Evolutionary conservation across 2,329 filamentous ascomycete species (phyloP).

Genomic region (Aspergillus phoenicis): DNA sequence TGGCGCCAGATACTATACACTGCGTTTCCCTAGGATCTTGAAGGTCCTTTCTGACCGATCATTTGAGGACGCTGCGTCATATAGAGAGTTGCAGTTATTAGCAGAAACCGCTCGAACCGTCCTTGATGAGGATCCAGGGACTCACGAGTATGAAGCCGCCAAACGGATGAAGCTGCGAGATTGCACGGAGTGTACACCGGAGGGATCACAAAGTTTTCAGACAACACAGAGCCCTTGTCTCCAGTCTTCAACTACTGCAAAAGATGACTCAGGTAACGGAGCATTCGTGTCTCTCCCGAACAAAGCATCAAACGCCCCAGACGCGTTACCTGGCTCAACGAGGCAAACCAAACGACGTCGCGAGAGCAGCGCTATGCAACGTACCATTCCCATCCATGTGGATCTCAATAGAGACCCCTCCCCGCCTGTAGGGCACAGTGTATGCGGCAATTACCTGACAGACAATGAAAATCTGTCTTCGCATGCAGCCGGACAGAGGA

Average conservation of each 20-base stretch:
- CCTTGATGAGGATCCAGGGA: conserved; percentile 56
- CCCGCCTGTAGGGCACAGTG: background rate
- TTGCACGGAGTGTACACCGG: conserved; percentile 21
- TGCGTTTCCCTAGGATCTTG: conserved; percentile 73
- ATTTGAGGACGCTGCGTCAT: conserved; percentile 68
- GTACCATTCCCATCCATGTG: conserved; percentile 23
- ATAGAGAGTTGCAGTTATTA: conserved; percentile 68
- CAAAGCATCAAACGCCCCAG: background rate
- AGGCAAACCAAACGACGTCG: background rate
- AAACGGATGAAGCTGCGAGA: conserved; percentile 61
- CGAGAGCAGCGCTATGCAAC: background rate
- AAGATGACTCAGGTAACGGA: background rate
- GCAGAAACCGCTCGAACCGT: conserved; percentile 60
- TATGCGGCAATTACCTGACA: conserved; percentile 16
- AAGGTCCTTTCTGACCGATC: conserved; percentile 78
- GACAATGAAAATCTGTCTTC: conserved; percentile 29
- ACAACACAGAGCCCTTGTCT: conserved; percentile 25
- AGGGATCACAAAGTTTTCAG: conserved; percentile 28
- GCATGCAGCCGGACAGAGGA: conserved; percentile 15
- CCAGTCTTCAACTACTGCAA: conserved; percentile 4
- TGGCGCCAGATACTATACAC: conserved; percentile 70
- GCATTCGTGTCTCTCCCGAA: too few relatives aligned
- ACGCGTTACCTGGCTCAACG: background rate
- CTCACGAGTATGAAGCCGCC: conserved; percentile 65
- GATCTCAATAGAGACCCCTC: conserved; percentile 18